Evolutionary conservation across 257 asterid species (phyloP).

Genomic region (Craterostigma plantagineum): DNA sequence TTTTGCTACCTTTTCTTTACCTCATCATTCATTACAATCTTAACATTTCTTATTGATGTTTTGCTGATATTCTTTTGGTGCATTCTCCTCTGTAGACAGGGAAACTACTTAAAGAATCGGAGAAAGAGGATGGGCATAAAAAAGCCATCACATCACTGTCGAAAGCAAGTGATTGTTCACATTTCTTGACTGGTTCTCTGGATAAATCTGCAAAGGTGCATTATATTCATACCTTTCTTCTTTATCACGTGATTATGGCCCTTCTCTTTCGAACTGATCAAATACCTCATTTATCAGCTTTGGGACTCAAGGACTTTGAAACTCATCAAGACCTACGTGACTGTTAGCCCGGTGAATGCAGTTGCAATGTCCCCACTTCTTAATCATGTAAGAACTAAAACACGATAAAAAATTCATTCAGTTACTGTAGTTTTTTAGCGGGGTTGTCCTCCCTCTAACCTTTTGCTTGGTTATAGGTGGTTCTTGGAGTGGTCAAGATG

Average conservation of each 20-base stretch:
- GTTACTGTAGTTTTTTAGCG: not conserved
- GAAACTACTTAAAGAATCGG: constrained; percentile 47
- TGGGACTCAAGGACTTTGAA: constrained; percentile 75
- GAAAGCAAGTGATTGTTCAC: constrained; percentile 62
- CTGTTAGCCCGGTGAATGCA: constrained; percentile 79
- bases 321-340: constrained; percentile 61
- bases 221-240: constrained; percentile 2
- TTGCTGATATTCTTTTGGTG: no score
- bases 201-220: constrained; percentile 89
- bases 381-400: constrained; percentile 66
- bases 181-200: constrained; percentile 71
- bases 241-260: not conserved
- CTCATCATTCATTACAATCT: not conserved
- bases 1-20: not conserved
- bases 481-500: constrained; percentile 94
- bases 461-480: constrained; percentile 29
- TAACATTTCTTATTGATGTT: no score
- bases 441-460: not conserved
- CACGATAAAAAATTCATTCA: not conserved
- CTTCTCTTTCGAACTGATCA: constrained; percentile 7
- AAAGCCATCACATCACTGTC: constrained; percentile 67
- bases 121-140: constrained; percentile 60
- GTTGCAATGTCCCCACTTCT: constrained; percentile 89
- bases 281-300: constrained; percentile 30
- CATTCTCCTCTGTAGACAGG: constrained; percentile 39